A percentile compares a stretch with the other conserved stretches of the same genome.
These are phyloP conservation scores for Rhodotorula sp. DNA, from an alignment of 1,284 basidiomycete genomes.

Conservation along the genomic window DNA sequence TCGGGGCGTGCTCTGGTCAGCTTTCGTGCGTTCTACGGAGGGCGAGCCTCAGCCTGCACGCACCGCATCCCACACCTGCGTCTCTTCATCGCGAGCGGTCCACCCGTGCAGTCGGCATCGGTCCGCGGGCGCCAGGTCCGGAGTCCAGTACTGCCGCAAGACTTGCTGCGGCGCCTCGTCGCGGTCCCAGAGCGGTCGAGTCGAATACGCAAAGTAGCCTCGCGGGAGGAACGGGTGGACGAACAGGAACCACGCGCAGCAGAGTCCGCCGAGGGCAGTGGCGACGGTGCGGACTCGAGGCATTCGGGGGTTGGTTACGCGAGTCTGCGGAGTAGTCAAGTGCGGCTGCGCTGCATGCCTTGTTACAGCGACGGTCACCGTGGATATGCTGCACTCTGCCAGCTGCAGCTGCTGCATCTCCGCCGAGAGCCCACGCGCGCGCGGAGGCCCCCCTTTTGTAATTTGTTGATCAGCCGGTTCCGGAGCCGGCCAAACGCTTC, in stretches of 20 bases:
- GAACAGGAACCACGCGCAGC: conserved; percentile 5
- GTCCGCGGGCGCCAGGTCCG: conserved; percentile 53
- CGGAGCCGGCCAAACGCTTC: no score
- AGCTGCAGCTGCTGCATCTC: no score
- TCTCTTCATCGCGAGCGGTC: conserved; percentile 43
- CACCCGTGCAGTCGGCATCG: conserved; percentile 62
- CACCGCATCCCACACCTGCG: conserved; percentile 58
- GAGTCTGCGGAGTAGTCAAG: neutral
- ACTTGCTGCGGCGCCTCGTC: conserved; percentile 56
- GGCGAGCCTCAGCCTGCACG: conserved; percentile 46
- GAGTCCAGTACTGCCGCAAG: conserved; percentile 61
- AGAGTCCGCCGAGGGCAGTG: neutral
- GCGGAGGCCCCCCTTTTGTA: no score
- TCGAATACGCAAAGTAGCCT: conserved; percentile 55
- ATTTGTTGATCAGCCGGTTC: no score
- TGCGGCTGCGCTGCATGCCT: neutral
- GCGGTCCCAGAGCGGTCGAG: conserved; percentile 65
- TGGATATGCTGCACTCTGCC: no score
- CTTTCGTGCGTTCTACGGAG: no score
- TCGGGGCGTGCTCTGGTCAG: no score
- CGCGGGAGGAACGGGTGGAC: conserved; percentile 15
- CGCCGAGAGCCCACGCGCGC: no score
- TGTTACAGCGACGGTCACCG: neutral
- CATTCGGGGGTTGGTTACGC: neutral
- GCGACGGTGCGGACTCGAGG: neutral